A percentile compares a stretch with the other conserved stretches of the same genome.
Conservation (phyloP, 176 grass and related monocot species). For the Rhipidocladum racemiflorum region DNA sequence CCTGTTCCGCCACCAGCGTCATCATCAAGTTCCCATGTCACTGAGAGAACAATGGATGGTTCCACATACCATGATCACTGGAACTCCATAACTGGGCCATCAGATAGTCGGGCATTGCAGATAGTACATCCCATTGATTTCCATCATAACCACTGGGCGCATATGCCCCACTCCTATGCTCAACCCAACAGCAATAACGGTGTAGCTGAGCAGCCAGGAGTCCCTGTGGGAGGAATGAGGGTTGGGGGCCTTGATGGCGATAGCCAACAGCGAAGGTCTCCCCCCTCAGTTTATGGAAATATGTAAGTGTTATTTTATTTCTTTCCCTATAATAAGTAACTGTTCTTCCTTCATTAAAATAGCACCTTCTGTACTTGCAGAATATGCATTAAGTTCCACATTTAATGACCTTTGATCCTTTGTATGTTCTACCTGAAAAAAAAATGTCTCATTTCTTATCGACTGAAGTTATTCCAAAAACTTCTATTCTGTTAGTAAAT, state of each 20-base stretch:
- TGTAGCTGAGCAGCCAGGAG: constrained; percentile 35
- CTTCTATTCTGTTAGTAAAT: neutral
- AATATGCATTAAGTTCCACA: neutral
- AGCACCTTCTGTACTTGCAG: neutral
- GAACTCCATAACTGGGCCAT: constrained; percentile 36
- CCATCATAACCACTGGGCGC: constrained; percentile 36
- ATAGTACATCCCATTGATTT: constrained; percentile 37
- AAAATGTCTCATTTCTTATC: neutral
- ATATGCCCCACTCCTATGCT: constrained; percentile 35
- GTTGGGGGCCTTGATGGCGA: constrained; percentile 31
- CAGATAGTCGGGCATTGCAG: constrained; percentile 22
- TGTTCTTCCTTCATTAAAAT: neutral
- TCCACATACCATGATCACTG: constrained; percentile 51
- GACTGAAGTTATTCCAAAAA: neutral
- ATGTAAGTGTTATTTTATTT: constrained; percentile 32
- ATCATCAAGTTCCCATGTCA: constrained; percentile 28
- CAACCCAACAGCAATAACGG: constrained; percentile 33
- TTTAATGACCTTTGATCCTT: neutral
- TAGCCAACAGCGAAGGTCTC: constrained; percentile 33
- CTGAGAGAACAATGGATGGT: constrained; percentile 35
- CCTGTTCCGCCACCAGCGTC: constrained; percentile 11
- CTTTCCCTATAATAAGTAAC: neutral
- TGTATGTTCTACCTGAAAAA: neutral
- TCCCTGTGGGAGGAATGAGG: constrained; percentile 22
- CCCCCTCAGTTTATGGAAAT: constrained; percentile 42